Evolutionary conservation across 163 green algal species (phyloP).

Genomic region (Scenedesmus sp.): DNA sequence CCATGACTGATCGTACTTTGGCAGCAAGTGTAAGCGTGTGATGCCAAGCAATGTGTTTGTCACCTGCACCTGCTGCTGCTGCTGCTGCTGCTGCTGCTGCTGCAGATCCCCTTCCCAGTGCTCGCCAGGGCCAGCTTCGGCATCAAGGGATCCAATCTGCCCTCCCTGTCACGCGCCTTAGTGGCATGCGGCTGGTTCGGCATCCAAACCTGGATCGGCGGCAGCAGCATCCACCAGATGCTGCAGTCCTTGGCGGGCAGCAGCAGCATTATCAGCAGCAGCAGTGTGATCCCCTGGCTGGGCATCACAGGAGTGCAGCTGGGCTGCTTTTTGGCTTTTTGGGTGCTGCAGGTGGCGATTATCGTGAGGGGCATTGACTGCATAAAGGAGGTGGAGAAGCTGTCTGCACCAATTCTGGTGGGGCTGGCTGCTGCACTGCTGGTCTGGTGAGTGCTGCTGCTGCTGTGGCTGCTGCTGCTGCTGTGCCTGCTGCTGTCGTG

Average conservation of each 20-base stretch:
- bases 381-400: conserved; percentile 81
- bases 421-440: conserved; percentile 74
- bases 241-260: conserved; percentile 51
- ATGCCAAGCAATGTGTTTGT: not conserved
- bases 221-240: conserved; percentile 69
- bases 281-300: conserved; percentile 56
- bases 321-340: conserved; percentile 79
- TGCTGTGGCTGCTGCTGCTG: not conserved
- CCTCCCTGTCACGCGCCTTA: conserved; percentile 72
- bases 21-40: too few species aligned
- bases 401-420: conserved; percentile 81
- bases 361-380: conserved; percentile 80
- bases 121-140: conserved; percentile 79
- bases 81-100: not conserved
- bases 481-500: not conserved
- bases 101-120: conserved; percentile 77
- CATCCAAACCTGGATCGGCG: conserved; percentile 83
- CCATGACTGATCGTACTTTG: too few species aligned
- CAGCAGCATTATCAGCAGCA: conserved; percentile 1
- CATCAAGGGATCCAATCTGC: conserved; percentile 77
- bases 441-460: conserved; percentile 28
- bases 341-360: conserved; percentile 73
- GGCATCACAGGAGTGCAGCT: conserved; percentile 72
- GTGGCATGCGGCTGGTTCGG: conserved; percentile 88
- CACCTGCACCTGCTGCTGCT: not conserved